Base-by-base conservation (phyloP, 306 rosid genomes). In the Geum urbanum region DNA sequence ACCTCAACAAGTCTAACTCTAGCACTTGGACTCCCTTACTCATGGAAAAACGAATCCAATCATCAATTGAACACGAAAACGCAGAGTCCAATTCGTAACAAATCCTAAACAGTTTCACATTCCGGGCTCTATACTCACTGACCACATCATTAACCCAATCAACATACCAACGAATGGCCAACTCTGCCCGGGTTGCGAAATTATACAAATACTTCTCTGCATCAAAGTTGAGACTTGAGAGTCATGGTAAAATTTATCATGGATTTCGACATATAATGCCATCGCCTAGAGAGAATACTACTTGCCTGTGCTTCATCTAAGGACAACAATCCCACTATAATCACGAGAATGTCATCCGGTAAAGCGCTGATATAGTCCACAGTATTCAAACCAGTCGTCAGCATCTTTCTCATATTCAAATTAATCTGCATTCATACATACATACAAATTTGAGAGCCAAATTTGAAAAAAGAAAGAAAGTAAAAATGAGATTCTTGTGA, bases 161-260 rank as follows among this genome's bases (percentile, higher is more conserved):
- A 0, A 52, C 32, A 10, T 16, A 68, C 0, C 46, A n/a, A 20
- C 13, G 8, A 9, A 65, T 18, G 14, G 51, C 32, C 20, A 10
- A 12, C 10, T 44, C 53, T 19, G 3, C 18, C 35, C 39, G 16
- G 7, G 61, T 20, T 24, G 61, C 67, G 24, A 66, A 66, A 66
- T 3, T 47, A 44, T 20, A 47, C 48, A 47, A 66, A 24, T 50
- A 18, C 4, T 66, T 66, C 44, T 27, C 56, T 15, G 40, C 72
- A 51, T 69, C 63, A 69, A 69, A 51, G 40, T 69, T 53, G 46
- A 69, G 72, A 37, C n/a, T n/a, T n/a, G n/a, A n/a, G n/a, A n/a
- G 16, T 69, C 62, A 39, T 12, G 3, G 50, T 69, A 37, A n/a
- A 1, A 5, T 20, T 37, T 13, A 65, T 20, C 22, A 14, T 20